Percentiles rank a stretch among this genome's conserved stretches.
phyloP scores from a whole-genome alignment of 2,329 filamentous ascomycete genomes.

The Talaromyces sp. region DNA sequence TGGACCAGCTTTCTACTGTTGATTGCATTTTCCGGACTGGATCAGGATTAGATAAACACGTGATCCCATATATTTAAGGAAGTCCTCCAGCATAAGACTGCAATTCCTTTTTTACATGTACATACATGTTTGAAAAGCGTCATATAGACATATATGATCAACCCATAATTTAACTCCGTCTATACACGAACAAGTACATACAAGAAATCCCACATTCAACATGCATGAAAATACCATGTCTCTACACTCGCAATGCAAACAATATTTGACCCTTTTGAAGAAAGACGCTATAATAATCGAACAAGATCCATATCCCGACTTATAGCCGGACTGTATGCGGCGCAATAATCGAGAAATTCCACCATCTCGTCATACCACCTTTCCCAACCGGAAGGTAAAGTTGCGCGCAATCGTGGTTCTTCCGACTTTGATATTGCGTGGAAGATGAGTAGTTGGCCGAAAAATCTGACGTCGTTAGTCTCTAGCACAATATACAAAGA shows the following conservation, averaged over 20 bases:
- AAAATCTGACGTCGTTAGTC: conserved; percentile 30
- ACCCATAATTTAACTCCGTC: background rate
- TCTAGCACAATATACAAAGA: background rate
- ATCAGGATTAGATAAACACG: background rate
- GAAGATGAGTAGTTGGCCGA: conserved; percentile 42
- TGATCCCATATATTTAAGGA: background rate
- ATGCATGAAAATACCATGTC: background rate
- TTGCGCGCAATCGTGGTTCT: conserved; percentile 32
- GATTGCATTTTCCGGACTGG: background rate
- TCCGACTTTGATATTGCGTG: conserved; percentile 41
- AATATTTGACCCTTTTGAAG: background rate
- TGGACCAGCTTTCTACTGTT: background rate
- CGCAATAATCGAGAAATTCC: conserved; percentile 38
- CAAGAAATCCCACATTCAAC: background rate
- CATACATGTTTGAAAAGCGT: background rate
- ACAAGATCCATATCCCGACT: conserved; percentile 40
- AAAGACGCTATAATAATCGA: conserved; percentile 22
- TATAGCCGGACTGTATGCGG: conserved; percentile 37
- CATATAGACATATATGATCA: background rate
- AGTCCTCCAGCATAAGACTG: background rate
- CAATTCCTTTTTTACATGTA: background rate
- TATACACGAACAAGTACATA: background rate
- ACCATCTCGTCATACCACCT: conserved; percentile 42
- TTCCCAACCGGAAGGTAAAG: conserved; percentile 39
- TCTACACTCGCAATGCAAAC: background rate